phyloP scores from a whole-genome alignment of 2,329 filamentous ascomycete species.

The Ascochyta koolunga region DNA sequence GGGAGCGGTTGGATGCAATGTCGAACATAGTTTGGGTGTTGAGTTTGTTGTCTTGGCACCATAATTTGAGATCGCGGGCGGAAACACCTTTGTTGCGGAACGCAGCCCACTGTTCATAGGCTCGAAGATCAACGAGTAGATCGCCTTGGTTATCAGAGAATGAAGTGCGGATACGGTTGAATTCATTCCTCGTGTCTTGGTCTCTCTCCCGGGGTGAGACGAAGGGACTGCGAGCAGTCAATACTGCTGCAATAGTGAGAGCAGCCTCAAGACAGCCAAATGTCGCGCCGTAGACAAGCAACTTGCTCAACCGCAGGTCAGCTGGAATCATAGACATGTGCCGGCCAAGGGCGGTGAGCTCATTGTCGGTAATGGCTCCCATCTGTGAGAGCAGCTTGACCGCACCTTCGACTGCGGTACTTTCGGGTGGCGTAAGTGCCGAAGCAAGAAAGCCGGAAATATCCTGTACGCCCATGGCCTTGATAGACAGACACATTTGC shows the following conservation, averaged over 20 bases:
- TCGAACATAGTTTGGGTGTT: constrained; percentile 83
- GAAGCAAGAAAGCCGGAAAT: constrained; percentile 81
- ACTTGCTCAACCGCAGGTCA: constrained; percentile 88
- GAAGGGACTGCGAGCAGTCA: constrained; percentile 90
- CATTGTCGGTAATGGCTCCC: constrained; percentile 84
- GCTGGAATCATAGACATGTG: constrained; percentile 96
- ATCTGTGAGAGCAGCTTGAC: constrained; percentile 79
- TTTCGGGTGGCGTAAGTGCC: constrained; percentile 87
- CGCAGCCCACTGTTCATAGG: constrained; percentile 82
- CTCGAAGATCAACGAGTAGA: constrained; percentile 82
- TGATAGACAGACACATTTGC: constrained; percentile 91
- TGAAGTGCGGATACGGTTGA: constrained; percentile 73
- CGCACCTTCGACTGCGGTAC: constrained; percentile 83
- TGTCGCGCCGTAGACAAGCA: constrained; percentile 93
- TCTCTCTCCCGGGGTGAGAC: constrained; percentile 83
- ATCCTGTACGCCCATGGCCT: constrained; percentile 89
- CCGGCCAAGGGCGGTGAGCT: constrained; percentile 86
- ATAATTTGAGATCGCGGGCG: constrained; percentile 69
- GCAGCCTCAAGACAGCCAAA: constrained; percentile 91
- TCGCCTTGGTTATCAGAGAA: constrained; percentile 85
- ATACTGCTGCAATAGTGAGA: constrained; percentile 85
- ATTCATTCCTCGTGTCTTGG: constrained; percentile 80
- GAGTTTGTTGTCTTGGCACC: constrained; percentile 86
- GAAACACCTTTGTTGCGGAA: constrained; percentile 63
- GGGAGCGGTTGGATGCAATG: constrained; percentile 82